Evolutionary conservation across 2,329 filamentous ascomycete species (phyloP), one percentile per base, ranked within the genome.

Genomic region (Purpureocillium takamizusanense): DNA sequence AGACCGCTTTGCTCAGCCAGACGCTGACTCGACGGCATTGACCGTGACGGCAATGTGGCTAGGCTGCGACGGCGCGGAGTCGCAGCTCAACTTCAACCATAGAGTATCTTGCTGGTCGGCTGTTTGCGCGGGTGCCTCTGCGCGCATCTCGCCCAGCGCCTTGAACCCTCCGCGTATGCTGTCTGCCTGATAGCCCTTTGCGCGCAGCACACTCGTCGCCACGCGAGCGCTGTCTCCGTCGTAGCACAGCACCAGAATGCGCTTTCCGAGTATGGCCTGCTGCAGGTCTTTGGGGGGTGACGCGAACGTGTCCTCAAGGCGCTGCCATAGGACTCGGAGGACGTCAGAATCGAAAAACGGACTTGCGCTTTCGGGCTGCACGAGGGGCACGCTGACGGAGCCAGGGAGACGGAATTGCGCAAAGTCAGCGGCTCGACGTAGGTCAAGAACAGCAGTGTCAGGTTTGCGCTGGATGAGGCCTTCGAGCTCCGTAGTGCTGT

Each of bases 161-260:
- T 35, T 18, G 21, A 53, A 51, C 0, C 70, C 71, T 8, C 66
- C 69, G 16, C 58, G 53, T 16, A 74, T 46, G 45, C 65, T 71
- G 31, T 66, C 63, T 1, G 69, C 67, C 40, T 63, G 59, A 17
- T 65, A 55, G 0, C 66, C 70, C 44, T 69, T 71, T 0, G 68
- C 70, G 5, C 72, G 59, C 35, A 77, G 50, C 3, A 77, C 63
- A 38, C 70, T 74, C 3, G 69, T 69, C 3, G 71, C 73, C 5
- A 77, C 63, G 1, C 74, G 61, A 4, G 72, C 62, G 23, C 65
- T 70, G 41, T 78, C 70, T 3, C 74, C 74, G 34, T 72, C 59
- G 37, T 76, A 75, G 49, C 72, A 76, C 9, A 72, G 49, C 9
- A 75, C 46, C 10, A 76, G 47, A 11, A 71, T 49, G 6, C 59